phyloP scores from a whole-genome alignment of 768 basidiomycete genomes.

The Rickenella mellea region DNA sequence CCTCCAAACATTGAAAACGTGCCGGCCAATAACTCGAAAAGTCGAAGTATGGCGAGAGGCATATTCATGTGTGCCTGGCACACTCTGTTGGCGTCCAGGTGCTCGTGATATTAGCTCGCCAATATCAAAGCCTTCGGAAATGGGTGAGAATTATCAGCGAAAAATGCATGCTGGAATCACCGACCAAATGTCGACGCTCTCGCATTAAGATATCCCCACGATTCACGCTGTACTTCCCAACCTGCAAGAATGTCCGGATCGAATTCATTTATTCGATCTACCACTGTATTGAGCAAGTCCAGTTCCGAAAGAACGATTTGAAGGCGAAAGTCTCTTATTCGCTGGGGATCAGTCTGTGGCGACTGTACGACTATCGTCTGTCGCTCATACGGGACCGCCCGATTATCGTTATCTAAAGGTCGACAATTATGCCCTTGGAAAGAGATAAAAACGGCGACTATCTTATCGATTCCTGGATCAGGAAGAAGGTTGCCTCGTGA shows the following conservation, averaged over 20 bases:
- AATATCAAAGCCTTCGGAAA: slow-evolving; percentile 55
- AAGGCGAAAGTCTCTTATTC: slow-evolving; percentile 34
- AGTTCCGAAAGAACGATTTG: slow-evolving; percentile 60
- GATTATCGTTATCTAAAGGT: slow-evolving; percentile 26
- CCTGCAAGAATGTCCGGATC: slow-evolving; percentile 91
- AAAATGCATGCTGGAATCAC: slow-evolving; percentile 5
- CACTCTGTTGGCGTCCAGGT: slow-evolving; percentile 28
- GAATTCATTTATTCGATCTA: slow-evolving; percentile 64
- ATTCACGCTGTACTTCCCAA: slow-evolving; percentile 82
- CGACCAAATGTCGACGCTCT: slow-evolving; percentile 55
- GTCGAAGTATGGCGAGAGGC: slow-evolving; percentile 64
- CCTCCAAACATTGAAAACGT: slow-evolving; percentile 89
- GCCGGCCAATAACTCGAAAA: slow-evolving; percentile 78
- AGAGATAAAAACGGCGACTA: slow-evolving; percentile 66
- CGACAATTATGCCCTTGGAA: slow-evolving; percentile 40
- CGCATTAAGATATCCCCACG: slow-evolving; percentile 86
- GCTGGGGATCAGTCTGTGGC: slow-evolving; percentile 25
- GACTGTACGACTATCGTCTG: slow-evolving; percentile 49
- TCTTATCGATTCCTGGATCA: slow-evolving; percentile 53
- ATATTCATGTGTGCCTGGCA: slow-evolving; percentile 60
- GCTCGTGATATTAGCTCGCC: slow-evolving; percentile 71
- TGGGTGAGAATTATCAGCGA: slow-evolving; percentile 2
- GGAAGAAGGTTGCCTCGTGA: slow-evolving; percentile 53
- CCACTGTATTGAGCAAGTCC: slow-evolving; percentile 66
- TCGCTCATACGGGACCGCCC: slow-evolving; percentile 22